A percentile compares a stretch with the other conserved stretches of the same genome.
phyloP scores from a whole-genome alignment of 495 filamentous ascomycete species.

The Pseudomonodictys pantanalensis region DNA sequence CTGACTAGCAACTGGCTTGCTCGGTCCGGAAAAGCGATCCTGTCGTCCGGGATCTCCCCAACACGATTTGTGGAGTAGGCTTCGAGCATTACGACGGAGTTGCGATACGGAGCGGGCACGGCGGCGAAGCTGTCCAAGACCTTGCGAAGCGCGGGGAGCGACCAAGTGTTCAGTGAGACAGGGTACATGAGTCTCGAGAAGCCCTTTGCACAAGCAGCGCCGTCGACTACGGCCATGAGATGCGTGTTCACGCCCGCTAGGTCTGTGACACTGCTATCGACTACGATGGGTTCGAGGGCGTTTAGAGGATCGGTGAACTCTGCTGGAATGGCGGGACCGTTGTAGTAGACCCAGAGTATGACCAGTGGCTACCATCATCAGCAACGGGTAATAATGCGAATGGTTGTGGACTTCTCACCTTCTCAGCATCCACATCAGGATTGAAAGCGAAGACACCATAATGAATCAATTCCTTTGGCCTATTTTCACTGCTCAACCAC shows the following conservation, averaged over 20 bases:
- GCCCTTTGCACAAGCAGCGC: background rate
- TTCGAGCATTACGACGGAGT: background rate
- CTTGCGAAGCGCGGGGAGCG: background rate
- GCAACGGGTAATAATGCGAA: background rate
- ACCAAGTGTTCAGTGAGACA: background rate
- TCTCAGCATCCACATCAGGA: background rate
- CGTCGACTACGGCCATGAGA: background rate
- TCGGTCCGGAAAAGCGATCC: background rate
- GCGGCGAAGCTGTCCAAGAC: background rate
- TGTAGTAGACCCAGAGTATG: background rate
- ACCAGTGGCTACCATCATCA: background rate
- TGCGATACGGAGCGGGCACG: background rate
- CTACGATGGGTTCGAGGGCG: background rate
- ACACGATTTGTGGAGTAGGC: background rate
- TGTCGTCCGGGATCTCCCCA: background rate
- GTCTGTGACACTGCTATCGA: background rate
- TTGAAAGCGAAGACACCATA: background rate
- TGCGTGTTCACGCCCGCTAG: constrained; percentile 1
- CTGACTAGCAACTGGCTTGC: background rate
- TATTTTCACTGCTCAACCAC: background rate
- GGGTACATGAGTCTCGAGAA: background rate
- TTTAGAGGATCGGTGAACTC: background rate
- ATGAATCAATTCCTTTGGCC: background rate
- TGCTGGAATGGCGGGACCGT: background rate
- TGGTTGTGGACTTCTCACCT: background rate